Evolutionary conservation across 140 eudicot genomes (phyloP), one percentile per base, ranked within the genome.

Genomic region (Cichorium intybus): DNA sequence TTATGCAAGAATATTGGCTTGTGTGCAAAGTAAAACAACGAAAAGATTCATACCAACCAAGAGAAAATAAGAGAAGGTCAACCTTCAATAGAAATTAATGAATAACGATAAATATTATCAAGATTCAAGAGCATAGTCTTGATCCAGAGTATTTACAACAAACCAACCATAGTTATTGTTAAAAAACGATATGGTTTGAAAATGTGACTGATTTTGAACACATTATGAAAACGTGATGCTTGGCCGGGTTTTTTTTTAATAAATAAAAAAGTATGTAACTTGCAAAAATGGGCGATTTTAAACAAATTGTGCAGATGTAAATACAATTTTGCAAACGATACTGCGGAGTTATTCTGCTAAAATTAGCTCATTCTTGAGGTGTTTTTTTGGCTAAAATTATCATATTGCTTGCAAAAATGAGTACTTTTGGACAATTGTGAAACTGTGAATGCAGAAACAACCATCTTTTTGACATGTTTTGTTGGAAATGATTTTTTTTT

Each of bases 291-390:
- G 27, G 17, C 33, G 6, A 10, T 35, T 60, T 60, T 21, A 2
- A 0, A 60, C 20, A 21, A 37, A 60, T 35, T 37, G 20, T 33
- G 10, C 10, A 29, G 29, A 28, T 3, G 45, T 17, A n/a, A 21
- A 6, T 57, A 34, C 47, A 20, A 26, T 6, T 11, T n/a, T 39
- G 47, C 12, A 39, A 39, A 39, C 17, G 12, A 39, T 39, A 39
- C 14, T 14, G 47, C 43, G 4, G 43, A 0, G 43, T 8, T 35
- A 7, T 35, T 9, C 14, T 1, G 43, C 43, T 7, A 35, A 35
- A 27, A 23, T 53, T 53, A 53, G 33, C 59, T 55, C 60, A 5
- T 55, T 55, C 39, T 55, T 55, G 62, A 4, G 7, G 59, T 11
- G 1, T 6, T 10, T 53, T 53, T 53, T 7, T 5, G 8, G 27